phyloP scores from a whole-genome alignment of 176 grass and related monocot species.

The Neostapfia colusana region DNA sequence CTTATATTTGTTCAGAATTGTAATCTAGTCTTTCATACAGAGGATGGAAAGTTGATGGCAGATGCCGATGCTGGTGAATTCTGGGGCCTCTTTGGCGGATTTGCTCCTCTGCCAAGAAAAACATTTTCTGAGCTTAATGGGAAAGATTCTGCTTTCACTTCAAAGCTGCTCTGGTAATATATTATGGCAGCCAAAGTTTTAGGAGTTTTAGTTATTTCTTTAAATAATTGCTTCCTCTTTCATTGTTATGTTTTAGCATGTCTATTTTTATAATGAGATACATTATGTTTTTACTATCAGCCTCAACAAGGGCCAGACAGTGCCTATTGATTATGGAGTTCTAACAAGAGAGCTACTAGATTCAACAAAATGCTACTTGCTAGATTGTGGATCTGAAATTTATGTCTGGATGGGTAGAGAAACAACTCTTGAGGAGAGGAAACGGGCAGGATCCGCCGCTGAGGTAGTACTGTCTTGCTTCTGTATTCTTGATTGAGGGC shows the following conservation, averaged over 20 bases:
- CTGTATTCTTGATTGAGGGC: slow-evolving; percentile 28
- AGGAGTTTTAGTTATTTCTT: not conserved
- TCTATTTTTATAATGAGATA: slow-evolving; percentile 22
- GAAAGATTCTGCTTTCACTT: slow-evolving; percentile 49
- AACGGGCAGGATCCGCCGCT: slow-evolving; percentile 76
- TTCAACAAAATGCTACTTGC: slow-evolving; percentile 83
- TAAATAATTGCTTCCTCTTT: slow-evolving; percentile 16
- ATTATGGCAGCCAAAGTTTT: slow-evolving; percentile 21
- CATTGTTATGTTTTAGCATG: slow-evolving; percentile 20
- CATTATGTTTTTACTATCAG: slow-evolving; percentile 41
- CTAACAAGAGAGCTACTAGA: slow-evolving; percentile 79
- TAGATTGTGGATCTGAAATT: slow-evolving; percentile 85
- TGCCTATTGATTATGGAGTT: slow-evolving; percentile 56
- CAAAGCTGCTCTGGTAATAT: slow-evolving; percentile 81
- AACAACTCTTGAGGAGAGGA: slow-evolving; percentile 82
- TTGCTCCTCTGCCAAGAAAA: slow-evolving; percentile 95
- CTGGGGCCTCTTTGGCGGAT: slow-evolving; percentile 92
- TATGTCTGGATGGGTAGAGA: slow-evolving; percentile 97
- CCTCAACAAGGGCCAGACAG: slow-evolving; percentile 72
- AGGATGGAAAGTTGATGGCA: slow-evolving; percentile 98
- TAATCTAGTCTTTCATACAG: slow-evolving; percentile 52
- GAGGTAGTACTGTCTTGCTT: slow-evolving; percentile 57
- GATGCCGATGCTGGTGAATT: slow-evolving; percentile 97
- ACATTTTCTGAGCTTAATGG: slow-evolving; percentile 65
- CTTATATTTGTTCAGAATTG: slow-evolving; percentile 25